These are phyloP conservation scores for Thuidium tamariscinum DNA, from an alignment of 225 moss, liverwort and hornwort species.

Conservation along the genomic window DNA sequence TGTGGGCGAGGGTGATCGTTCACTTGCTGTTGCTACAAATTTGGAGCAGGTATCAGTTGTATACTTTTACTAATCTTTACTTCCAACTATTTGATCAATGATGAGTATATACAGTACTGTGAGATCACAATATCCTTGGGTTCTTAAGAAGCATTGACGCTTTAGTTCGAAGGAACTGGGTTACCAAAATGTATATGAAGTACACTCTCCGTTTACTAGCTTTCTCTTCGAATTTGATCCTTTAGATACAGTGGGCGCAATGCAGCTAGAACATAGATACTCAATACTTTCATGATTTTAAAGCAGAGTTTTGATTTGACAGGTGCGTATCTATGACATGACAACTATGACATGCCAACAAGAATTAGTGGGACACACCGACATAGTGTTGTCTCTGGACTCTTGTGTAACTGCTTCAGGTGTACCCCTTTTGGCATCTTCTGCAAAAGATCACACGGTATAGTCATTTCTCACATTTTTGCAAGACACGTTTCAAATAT, in stretches of 20 bases:
- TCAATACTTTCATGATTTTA: not conserved
- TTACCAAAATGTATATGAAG: not conserved
- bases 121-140: not conserved
- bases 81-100: not conserved
- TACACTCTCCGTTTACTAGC: not conserved
- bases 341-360: constrained; percentile 81
- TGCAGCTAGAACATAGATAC: not conserved
- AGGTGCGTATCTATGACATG: constrained; percentile 82
- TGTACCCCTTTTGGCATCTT: constrained; percentile 61
- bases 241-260: not conserved
- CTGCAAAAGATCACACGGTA: constrained; percentile 91
- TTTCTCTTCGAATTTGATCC: not conserved
- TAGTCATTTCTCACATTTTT: not conserved
- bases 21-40: constrained; percentile 92
- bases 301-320: constrained; percentile 6
- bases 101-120: not conserved
- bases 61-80: not conserved
- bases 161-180: not conserved
- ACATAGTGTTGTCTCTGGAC: constrained; percentile 89
- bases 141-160: not conserved
- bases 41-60: constrained; percentile 67
- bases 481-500: not conserved
- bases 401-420: constrained; percentile 57
- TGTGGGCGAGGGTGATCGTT: constrained; percentile 45
- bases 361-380: constrained; percentile 84